phyloP scores from a whole-genome alignment of 176 grass and related monocot genomes.

The Olyra latifolia region DNA sequence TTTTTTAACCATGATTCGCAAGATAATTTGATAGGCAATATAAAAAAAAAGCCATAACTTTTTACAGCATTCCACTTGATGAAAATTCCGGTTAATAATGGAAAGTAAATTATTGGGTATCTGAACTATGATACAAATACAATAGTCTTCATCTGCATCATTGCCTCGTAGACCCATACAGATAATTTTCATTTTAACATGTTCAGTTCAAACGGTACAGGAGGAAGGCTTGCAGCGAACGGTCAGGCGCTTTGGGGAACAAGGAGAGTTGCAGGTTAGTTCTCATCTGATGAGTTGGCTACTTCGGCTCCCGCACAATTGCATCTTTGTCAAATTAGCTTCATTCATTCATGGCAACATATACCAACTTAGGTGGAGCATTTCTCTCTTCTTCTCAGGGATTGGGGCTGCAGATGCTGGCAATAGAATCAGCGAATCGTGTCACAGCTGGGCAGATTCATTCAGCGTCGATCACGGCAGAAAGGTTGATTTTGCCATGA shows the following conservation, averaged over 20 bases:
- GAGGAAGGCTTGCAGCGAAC: constrained; percentile 21
- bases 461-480: neutral
- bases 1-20: neutral
- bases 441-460: neutral
- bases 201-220: neutral
- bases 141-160: neutral
- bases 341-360: neutral
- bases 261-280: constrained; percentile 13
- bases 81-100: neutral
- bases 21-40: neutral
- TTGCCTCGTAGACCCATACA: neutral
- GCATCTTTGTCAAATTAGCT: neutral
- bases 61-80: neutral
- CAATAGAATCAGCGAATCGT: neutral
- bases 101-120: neutral
- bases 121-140: neutral
- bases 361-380: neutral
- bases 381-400: constrained; percentile 1
- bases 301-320: neutral
- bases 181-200: neutral
- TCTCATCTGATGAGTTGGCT: neutral
- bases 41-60: neutral
- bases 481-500: constrained; percentile 7
- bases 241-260: neutral
- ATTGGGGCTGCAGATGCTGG: constrained; percentile 26